Base-by-base conservation (phyloP, 1,284 basidiomycete genomes). In the Sanguinoderma infundibulare region DNA sequence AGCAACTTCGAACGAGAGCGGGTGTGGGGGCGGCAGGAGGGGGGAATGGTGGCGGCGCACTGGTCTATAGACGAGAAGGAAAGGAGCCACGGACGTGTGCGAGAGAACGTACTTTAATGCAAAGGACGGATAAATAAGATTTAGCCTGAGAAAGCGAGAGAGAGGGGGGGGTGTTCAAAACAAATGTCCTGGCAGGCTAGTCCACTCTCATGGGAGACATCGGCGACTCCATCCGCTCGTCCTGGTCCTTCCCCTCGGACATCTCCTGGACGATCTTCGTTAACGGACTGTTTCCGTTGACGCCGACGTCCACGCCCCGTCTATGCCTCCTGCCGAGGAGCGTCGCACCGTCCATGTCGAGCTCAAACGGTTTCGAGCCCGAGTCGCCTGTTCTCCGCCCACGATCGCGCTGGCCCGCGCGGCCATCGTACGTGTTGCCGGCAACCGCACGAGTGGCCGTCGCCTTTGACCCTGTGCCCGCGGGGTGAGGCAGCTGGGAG, bases 341-440 rank as follows among this genome's bases (percentile, higher is more conserved):
- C 5, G 95, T 97, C 39, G 96, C 93, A 59, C 84, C 87, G 68
- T 91, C 86, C 56, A 98, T 79, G 72, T 95, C 91, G 55, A 98
- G 82, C 71, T 96, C 92, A 68, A 98, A 98, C 1, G 79, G 78
- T 32, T 67, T 69, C 24, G 60, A 64, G 14, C 70, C 74, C 36
- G 60, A 64, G 14, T 70, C 74, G 38, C 73, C 68, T 44, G 72
- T 62, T 39, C 76, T 73, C 53, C 74, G 71, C 42, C 81, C 82
- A 46, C 82, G 76, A 77, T 94, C 94, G 39, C 92, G 81, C 62
- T 83, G 84, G 12, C 93, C 93, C 0, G 94, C 92, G 40, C 89
- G 85, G 1, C 94, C 93, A 35, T 89, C 89, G 62, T 84, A 82
- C 8, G 60, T 59, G 52, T 59, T 61, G 26, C 64, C 35, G 10